Base-by-base conservation (phyloP, 306 rosid genomes). In the Casuarina cunninghamiana region DNA sequence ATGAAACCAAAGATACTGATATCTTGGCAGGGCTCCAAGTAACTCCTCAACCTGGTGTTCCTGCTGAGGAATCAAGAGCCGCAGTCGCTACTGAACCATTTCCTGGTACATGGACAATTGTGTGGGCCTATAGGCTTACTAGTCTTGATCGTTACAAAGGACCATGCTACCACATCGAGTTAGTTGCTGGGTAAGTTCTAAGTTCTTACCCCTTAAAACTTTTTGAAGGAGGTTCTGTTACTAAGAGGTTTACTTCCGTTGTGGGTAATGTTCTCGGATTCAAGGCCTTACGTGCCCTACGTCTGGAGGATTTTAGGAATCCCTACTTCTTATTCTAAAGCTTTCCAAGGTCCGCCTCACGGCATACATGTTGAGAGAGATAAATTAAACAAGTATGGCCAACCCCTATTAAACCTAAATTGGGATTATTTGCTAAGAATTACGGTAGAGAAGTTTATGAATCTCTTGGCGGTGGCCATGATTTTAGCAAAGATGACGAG, bases 401-500 rank as follows among this genome's bases (percentile, higher is more conserved):
- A 5, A 55, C 45, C 57, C 5, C 38, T 53, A 38, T 73, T 73
- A 42, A 42, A 2, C 45, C 5, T 5, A 42, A 42, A 42, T 42
- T 42, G 45, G 45, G 45, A 42, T 42, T 42, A 42, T 42, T 5
- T 5, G 45, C 45, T 42, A 42, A 42, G 45, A 42, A 42, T 42
- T 42, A 42, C 45, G 45, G 45, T 42, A 42, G 45, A 17, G 21
- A 48, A 72, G 26, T n/a, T 74, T 75, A 42, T 63, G 61, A 48
- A 63, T 65, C 50, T 75, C n/a, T 75, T 37, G 16, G 62, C 19
- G 46, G 62, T 63, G 63, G 72, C 15, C 79, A 62, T 63, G 38
- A 63, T 75, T 63, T 75, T 63, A 63, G 50, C 69, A 75, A 63
- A 61, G 72, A 75, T 63, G 49, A 75, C 35, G 58, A 75, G 55